Evolutionary conservation across 2,329 filamentous ascomycete species (phyloP).

Genomic region (Albifimbria verrucaria): DNA sequence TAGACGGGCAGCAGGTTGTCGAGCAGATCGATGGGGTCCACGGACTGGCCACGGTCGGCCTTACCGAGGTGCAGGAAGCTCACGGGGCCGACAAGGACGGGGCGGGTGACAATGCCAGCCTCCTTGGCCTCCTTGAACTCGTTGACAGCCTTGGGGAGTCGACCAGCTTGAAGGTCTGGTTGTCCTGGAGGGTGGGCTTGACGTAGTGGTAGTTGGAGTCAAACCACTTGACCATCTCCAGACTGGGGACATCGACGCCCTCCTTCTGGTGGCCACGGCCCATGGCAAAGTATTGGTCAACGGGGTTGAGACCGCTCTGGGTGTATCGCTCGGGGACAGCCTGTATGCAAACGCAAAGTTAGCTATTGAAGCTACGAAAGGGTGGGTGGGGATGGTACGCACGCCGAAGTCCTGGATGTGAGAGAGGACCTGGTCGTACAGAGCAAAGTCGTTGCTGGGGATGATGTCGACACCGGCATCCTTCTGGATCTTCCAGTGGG

Average conservation of each 20-base stretch:
- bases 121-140: constrained; percentile 99
- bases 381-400: constrained; percentile 38
- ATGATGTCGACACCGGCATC: constrained; percentile 96
- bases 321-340: constrained; percentile 91
- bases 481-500: constrained; percentile 99
- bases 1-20: constrained; percentile 94
- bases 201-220: constrained; percentile 99
- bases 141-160: constrained; percentile 83
- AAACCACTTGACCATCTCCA: constrained; percentile 99
- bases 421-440: constrained; percentile 96
- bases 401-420: constrained; percentile 98
- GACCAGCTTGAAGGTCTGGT: constrained; percentile 90
- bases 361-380: too few species aligned
- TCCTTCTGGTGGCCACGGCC: constrained; percentile 97
- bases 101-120: constrained; percentile 87
- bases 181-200: constrained; percentile 96
- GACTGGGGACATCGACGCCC: constrained; percentile 83
- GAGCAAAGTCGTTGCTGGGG: constrained; percentile 98
- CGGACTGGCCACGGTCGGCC: constrained; percentile 91
- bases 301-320: constrained; percentile 77
- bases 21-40: constrained; percentile 90
- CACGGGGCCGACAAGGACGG: constrained; percentile 91
- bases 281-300: constrained; percentile 99
- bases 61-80: constrained; percentile 98
- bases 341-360: constrained; percentile 41